A percentile compares a stretch with the other conserved stretches of the same genome.
These are phyloP conservation scores for Trichosporon coremiiforme DNA, from an alignment of 1,284 basidiomycete genomes.

Conservation along the genomic window DNA sequence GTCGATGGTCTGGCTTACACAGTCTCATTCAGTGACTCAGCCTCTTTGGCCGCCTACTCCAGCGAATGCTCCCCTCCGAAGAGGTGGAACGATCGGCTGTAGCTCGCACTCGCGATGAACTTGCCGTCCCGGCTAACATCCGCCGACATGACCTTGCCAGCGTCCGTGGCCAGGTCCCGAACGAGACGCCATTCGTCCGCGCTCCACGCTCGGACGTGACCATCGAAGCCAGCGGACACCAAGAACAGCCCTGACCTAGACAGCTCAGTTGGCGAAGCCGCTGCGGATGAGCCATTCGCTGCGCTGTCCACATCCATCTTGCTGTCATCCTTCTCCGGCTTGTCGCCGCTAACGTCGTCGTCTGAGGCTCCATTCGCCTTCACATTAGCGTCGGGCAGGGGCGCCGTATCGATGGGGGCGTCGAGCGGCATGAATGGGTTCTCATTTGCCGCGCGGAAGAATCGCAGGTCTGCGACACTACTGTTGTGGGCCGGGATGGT, in stretches of 20 bases:
- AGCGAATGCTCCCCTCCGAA: conserved; percentile 67
- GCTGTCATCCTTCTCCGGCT: conserved; percentile 51
- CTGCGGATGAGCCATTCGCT: conserved; percentile 21
- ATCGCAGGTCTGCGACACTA: conserved; percentile 91
- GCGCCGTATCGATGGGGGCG: conserved; percentile 22
- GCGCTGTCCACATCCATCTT: conserved; percentile 29
- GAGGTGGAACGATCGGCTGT: conserved; percentile 89
- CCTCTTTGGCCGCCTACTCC: conserved; percentile 19
- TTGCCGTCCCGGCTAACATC: conserved; percentile 82
- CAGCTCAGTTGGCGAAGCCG: conserved; percentile 44
- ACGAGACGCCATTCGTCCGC: conserved; percentile 97
- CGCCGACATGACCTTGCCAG: conserved; percentile 97
- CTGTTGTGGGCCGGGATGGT: conserved; percentile 95
- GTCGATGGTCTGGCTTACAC: not conserved
- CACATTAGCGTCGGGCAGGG: conserved; percentile 49
- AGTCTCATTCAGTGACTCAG: not conserved
- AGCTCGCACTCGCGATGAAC: conserved; percentile 84
- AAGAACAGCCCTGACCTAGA: conserved; percentile 83
- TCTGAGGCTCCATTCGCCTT: conserved; percentile 42
- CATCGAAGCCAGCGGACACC: conserved; percentile 92
- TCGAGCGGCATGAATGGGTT: conserved; percentile 43
- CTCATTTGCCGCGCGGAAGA: conserved; percentile 67
- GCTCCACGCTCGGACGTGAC: conserved; percentile 92
- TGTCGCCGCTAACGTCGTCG: conserved; percentile 46
- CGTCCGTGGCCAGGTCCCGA: conserved; percentile 83